A percentile compares a stretch with the other conserved stretches of the same genome.
These are phyloP conservation scores for Balakata baccata DNA, from an alignment of 345 rosid genomes.

Conservation along the genomic window DNA sequence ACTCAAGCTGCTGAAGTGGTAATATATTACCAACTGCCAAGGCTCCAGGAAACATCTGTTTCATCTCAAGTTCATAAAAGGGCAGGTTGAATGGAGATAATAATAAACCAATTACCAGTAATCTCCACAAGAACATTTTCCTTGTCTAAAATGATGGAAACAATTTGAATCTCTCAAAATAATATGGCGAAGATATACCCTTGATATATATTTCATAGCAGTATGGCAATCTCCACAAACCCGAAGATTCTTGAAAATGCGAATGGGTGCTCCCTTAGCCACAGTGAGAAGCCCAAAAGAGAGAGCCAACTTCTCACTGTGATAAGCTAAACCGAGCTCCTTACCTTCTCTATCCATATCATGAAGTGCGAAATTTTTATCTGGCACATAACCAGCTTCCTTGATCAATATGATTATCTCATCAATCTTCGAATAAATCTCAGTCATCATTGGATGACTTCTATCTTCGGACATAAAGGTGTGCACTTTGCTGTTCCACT, in stretches of 20 bases:
- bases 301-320: conserved; percentile 84
- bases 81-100: background rate
- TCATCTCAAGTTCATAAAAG: background rate
- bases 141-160: conserved; percentile 82
- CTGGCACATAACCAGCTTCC: conserved; percentile 73
- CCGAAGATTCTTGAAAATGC: conserved; percentile 83
- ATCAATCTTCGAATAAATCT: conserved; percentile 66
- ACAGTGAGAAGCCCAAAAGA: conserved; percentile 70
- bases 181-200: conserved; percentile 53
- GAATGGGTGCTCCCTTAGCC: conserved; percentile 59
- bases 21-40: background rate
- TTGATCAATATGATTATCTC: conserved; percentile 63
- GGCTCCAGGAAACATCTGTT: background rate
- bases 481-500: conserved; percentile 54
- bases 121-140: conserved; percentile 86
- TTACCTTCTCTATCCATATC: conserved; percentile 68
- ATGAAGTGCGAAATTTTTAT: conserved; percentile 69
- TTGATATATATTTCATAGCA: conserved; percentile 77
- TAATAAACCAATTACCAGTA: conserved; percentile 53
- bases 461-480: conserved; percentile 77
- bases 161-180: conserved; percentile 85
- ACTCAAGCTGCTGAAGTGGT: background rate
- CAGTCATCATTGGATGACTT: conserved; percentile 53
- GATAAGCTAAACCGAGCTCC: conserved; percentile 78
- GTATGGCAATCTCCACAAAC: conserved; percentile 90